A percentile compares a stretch with the other conserved stretches of the same genome.
Evolutionary conservation across 2,329 filamentous ascomycete species (phyloP).

Genomic region (Clarireedia monteithiana): DNA sequence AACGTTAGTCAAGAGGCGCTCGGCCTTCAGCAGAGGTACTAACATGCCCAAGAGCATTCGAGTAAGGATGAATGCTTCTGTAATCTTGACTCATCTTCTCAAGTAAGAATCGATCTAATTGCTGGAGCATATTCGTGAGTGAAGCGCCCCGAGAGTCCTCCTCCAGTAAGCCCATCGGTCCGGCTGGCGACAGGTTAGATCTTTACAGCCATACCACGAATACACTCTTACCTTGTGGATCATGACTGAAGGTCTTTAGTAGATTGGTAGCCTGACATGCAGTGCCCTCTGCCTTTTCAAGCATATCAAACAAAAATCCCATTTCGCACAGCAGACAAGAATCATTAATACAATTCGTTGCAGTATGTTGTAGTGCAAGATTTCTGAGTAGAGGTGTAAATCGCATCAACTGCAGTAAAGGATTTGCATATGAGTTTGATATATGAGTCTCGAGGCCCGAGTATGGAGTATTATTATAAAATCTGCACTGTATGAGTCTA

Average conservation of each 20-base stretch:
- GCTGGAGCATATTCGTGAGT: slow-evolving; percentile 76
- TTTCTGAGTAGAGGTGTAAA: slow-evolving; percentile 88
- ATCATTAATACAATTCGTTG: slow-evolving; percentile 74
- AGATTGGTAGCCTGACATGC: slow-evolving; percentile 97
- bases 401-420: slow-evolving; percentile 82
- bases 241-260: slow-evolving; percentile 78
- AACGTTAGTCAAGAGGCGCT: slow-evolving; percentile 19
- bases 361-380: slow-evolving; percentile 78
- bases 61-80: slow-evolving; percentile 54
- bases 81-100: slow-evolving; percentile 75
- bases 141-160: slow-evolving; percentile 68
- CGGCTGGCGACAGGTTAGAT: slow-evolving; percentile 39
- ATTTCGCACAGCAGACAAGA: slow-evolving; percentile 87
- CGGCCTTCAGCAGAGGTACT: background rate
- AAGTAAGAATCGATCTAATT: slow-evolving; percentile 76
- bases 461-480: slow-evolving; percentile 88
- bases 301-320: slow-evolving; percentile 94
- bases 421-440: slow-evolving; percentile 91
- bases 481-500: slow-evolving; percentile 42
- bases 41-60: slow-evolving; percentile 63
- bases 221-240: slow-evolving; percentile 55
- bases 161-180: slow-evolving; percentile 73
- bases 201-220: slow-evolving; percentile 8
- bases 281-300: slow-evolving; percentile 87
- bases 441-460: slow-evolving; percentile 96